Evolutionary conservation across 2,329 filamentous ascomycete genomes (phyloP).

Genomic region (Escovopsis sp.): DNA sequence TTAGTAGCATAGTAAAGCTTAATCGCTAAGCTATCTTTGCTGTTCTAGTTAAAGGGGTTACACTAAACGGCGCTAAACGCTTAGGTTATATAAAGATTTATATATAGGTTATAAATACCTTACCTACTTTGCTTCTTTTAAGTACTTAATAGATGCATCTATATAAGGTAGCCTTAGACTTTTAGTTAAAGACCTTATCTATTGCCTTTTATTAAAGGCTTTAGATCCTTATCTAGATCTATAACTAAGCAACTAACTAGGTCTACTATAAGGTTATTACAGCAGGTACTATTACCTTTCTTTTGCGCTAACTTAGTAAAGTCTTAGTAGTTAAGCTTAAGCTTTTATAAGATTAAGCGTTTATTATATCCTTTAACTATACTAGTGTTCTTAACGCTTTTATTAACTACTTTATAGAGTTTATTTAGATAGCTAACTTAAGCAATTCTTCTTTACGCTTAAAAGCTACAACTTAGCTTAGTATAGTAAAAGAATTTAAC

Average conservation of each 20-base stretch:
- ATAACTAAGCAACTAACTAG: too few relatives aligned
- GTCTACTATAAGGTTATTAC: not conserved
- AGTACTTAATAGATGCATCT: not conserved
- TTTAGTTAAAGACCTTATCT: slow-evolving; percentile 1
- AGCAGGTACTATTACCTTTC: too few relatives aligned
- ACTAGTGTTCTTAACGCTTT: too few relatives aligned
- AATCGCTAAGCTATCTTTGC: not conserved
- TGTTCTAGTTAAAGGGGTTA: not conserved
- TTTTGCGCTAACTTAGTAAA: too few relatives aligned
- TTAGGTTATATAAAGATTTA: not conserved
- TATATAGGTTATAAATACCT: too few relatives aligned
- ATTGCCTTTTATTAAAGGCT: not conserved
- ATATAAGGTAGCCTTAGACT: not conserved
- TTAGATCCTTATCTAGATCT: not conserved
- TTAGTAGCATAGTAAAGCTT: slow-evolving; percentile 1
- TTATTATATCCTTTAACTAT: too few relatives aligned
- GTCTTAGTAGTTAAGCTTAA: too few relatives aligned
- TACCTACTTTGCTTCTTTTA: not conserved
- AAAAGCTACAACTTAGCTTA: not conserved
- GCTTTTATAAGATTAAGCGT: too few relatives aligned
- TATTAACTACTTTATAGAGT: too few relatives aligned
- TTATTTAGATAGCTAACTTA: too few relatives aligned
- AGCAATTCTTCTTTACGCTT: not conserved
- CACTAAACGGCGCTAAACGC: not conserved
- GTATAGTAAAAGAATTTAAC: not conserved